phyloP scores from a whole-genome alignment of 148 eudicot species.

The Rhododendron henanense region DNA sequence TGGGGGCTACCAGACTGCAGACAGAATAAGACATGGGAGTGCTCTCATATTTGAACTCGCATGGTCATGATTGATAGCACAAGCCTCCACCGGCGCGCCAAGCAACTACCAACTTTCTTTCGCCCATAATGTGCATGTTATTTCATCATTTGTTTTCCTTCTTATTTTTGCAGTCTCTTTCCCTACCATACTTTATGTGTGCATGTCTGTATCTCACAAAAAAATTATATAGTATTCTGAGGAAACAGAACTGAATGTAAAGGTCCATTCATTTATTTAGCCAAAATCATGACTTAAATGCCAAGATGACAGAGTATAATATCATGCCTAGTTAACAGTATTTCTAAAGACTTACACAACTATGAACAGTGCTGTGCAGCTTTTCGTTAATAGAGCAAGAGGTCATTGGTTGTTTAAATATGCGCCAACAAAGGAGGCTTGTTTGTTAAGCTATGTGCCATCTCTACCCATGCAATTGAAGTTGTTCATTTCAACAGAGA shows the following conservation, averaged over 20 bases:
- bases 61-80: background rate
- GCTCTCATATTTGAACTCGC: background rate
- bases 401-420: background rate
- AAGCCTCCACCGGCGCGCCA: background rate
- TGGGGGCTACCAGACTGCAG: background rate
- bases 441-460: background rate
- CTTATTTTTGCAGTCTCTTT: background rate
- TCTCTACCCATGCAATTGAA: constrained; percentile 1
- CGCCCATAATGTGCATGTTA: background rate
- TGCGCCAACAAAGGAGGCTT: background rate
- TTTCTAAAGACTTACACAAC: background rate
- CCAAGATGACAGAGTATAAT: background rate
- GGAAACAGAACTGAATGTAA: background rate
- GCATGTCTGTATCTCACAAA: background rate
- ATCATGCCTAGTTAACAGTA: background rate
- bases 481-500: background rate
- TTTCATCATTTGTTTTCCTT: background rate
- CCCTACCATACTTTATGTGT: background rate
- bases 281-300: background rate
- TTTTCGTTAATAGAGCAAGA: background rate
- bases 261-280: background rate
- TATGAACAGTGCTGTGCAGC: background rate
- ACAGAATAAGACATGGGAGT: background rate
- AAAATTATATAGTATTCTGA: background rate
- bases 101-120: background rate